Base-by-base conservation (phyloP, 768 basidiomycete species). In the Cystobasidiopsis lactophilus region DNA sequence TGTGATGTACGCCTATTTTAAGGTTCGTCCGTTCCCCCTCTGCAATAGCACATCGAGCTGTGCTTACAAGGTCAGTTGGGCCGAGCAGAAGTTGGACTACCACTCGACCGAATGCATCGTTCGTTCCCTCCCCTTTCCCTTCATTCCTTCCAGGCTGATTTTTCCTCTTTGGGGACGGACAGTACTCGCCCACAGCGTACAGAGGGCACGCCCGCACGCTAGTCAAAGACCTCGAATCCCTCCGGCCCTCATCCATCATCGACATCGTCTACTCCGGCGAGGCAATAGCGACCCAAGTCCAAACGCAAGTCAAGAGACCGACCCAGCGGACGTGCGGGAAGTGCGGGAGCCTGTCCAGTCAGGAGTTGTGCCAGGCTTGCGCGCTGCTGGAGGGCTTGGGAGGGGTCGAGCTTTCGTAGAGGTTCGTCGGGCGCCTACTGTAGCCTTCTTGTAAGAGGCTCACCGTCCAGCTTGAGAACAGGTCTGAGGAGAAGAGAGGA, bases 81-180 rank as follows among this genome's bases (percentile, higher is more conserved):
- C n/a, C n/a, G n/a, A n/a, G n/a, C n/a, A 91, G 72, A 93, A 95
- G 67, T 73, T 98, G 21, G 89, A 95, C 64, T 98, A 98, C 67
- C 95, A 93, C 68, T 95, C 89, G 2, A 98, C 91, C 7, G 93
- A 98, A 65, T 98, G 93, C 66, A 95, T 96, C 60, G n/a, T n/a
- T n/a, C n/a, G n/a, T n/a, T n/a, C n/a, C n/a, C n/a, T n/a, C n/a
- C n/a, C n/a, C n/a, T n/a, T n/a, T n/a, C n/a, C n/a, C n/a, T n/a
- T n/a, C n/a, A n/a, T n/a, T n/a, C n/a, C n/a, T n/a, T n/a, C n/a
- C n/a, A n/a, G n/a, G n/a, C n/a, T n/a, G n/a, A n/a, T n/a, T n/a
- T n/a, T n/a, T n/a, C n/a, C n/a, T n/a, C n/a, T n/a, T n/a, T n/a
- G n/a, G n/a, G n/a, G n/a, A n/a, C n/a, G n/a, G n/a, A n/a, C n/a